Evolutionary conservation across 352 stramenopile genomes (phyloP), one percentile per base, ranked within the genome.

Genomic region (Phytophthora tubulina): DNA sequence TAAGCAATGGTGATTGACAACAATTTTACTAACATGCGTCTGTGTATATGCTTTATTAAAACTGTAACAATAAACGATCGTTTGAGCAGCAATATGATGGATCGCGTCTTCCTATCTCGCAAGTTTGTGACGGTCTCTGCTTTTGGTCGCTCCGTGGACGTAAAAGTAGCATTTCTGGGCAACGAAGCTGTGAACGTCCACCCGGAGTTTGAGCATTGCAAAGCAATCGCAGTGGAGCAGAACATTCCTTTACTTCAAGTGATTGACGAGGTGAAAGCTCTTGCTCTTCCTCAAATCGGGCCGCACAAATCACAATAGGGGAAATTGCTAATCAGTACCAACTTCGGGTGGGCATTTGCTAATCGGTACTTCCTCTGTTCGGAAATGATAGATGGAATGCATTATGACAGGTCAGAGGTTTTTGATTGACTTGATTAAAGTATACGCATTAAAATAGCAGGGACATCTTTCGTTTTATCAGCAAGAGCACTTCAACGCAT

Each of bases 171-270:
- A 5, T 90, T 76, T 53, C 61, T 86, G 11, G 76, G 78, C 48
- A 70, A 75, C 13, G 53, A 85, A 9, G 55, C 85, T 54, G 80
- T 95, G 38, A 95, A 94, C 41, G 73, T 90, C 6, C 81, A 95
- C 61, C 90, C 90, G 6, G 90, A 97, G 62, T 97, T 83, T 72
- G 88, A 96, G 8, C 72, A 97, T 54, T 97, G 90, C 82, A 94
- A 92, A 75, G 80, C 50, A 10, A 89, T 91, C 50, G 81, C 83
- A 14, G 48, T 71, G 45, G 73, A 83, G 33, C 75, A 67, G 6
- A 60, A 66, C 8, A 60, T 84, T 14, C 82, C 86, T 30, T 67
- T 93, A 44, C 59, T 88, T 2, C 75, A 88, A 64, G 72, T 93
- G 41, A 90, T 93, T 50, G 70, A 88, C 33, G 39, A 76, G 13